phyloP scores from a whole-genome alignment of 768 basidiomycete species.

The Mycena haematopus region DNA sequence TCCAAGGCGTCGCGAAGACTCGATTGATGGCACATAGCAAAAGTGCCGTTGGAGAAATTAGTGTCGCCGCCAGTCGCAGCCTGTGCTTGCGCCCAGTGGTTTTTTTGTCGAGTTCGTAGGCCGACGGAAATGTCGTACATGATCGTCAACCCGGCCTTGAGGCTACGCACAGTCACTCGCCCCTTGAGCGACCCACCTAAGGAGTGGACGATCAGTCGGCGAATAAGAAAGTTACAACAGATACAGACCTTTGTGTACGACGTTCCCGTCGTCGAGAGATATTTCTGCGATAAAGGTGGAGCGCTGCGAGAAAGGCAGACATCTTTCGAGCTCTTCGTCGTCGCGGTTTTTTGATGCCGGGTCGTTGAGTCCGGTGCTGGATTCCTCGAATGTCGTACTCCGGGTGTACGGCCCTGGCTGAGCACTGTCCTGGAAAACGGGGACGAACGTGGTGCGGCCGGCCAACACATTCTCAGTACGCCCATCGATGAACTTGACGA shows the following conservation, averaged over 20 bases:
- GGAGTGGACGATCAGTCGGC: background rate
- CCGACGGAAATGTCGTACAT: background rate
- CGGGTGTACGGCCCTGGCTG: background rate
- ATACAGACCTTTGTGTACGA: background rate
- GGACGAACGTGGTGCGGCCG: conserved; percentile 13
- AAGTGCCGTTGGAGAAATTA: background rate
- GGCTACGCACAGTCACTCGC: background rate
- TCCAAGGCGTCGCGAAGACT: background rate
- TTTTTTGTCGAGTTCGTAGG: background rate
- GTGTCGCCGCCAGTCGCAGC: conserved; percentile 3
- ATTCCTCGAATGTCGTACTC: background rate
- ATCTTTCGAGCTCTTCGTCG: conserved; percentile 1
- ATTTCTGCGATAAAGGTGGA: conserved; percentile 11
- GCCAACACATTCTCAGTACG: background rate
- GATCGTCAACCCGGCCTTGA: background rate
- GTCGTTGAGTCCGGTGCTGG: background rate
- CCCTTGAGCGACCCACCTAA: background rate
- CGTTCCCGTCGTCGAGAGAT: conserved; percentile 8
- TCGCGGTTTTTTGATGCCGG: background rate
- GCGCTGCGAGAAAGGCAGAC: conserved; percentile 8
- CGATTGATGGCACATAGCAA: background rate
- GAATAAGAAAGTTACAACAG: background rate
- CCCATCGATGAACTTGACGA: conserved; percentile 15
- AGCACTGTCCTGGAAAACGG: background rate
- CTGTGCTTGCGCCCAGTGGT: conserved; percentile 11